These are phyloP conservation scores for Shiraia sp. DNA, from an alignment of 2,329 filamentous ascomycete species.

Conservation along the genomic window DNA sequence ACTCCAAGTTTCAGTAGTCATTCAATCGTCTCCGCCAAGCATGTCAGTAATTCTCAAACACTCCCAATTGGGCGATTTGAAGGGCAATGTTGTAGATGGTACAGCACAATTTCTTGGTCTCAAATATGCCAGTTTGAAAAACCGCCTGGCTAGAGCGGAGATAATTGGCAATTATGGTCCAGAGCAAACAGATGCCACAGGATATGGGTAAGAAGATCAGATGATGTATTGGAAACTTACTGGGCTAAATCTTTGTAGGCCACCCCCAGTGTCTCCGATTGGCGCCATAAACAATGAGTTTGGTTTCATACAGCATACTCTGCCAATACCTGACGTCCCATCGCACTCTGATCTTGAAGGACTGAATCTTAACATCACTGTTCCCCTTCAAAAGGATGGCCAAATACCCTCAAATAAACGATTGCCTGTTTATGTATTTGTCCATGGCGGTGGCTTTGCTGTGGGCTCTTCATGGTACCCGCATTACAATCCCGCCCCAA, in stretches of 20 bases:
- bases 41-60: constrained; percentile 31
- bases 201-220: constrained; percentile 37
- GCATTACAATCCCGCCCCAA: constrained; percentile 52
- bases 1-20: background rate
- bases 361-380: constrained; percentile 57
- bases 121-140: constrained; percentile 44
- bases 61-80: constrained; percentile 25
- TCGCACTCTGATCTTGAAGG: constrained; percentile 53
- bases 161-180: constrained; percentile 30
- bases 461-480: constrained; percentile 58
- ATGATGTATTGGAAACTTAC: constrained; percentile 1
- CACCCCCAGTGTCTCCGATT: constrained; percentile 45
- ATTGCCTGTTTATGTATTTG: constrained; percentile 57
- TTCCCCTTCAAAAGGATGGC: constrained; percentile 40
- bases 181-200: constrained; percentile 36
- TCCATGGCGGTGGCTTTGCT: constrained; percentile 58
- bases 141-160: constrained; percentile 43
- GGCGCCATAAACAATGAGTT: constrained; percentile 52
- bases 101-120: constrained; percentile 43
- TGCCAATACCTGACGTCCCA: constrained; percentile 46
- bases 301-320: constrained; percentile 53
- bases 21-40: background rate
- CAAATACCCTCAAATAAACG: constrained; percentile 28
- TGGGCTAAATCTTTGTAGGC: constrained; percentile 8
- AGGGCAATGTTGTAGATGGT: constrained; percentile 27